Conservation (phyloP, 2,329 filamentous ascomycete species). For the Periconia sp. region DNA sequence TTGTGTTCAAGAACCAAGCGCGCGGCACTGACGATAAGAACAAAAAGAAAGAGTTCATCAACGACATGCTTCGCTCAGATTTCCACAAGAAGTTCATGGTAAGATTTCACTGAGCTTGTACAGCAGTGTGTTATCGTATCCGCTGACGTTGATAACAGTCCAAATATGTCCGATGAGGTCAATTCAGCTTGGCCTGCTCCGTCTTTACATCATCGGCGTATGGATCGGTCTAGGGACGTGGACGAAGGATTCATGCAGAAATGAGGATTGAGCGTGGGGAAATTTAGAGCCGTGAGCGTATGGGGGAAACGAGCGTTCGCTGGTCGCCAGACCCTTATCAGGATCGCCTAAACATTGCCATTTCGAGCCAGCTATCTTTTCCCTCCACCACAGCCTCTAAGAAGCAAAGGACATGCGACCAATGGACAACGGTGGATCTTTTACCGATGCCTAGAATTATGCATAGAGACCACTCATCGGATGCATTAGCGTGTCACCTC, state of each 20-base stretch:
- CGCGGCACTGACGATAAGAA: constrained; percentile 89
- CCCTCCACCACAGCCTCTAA: constrained; percentile 10
- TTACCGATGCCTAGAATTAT: background rate
- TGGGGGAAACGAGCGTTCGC: constrained; percentile 15
- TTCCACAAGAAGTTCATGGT: constrained; percentile 98
- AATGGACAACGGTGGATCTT: background rate
- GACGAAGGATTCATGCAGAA: background rate
- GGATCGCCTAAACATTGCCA: constrained; percentile 32
- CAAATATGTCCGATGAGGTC: constrained; percentile 5
- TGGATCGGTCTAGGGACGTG: background rate
- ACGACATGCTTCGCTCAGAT: constrained; percentile 89
- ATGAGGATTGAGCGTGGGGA: constrained; percentile 18
- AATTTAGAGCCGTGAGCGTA: constrained; percentile 22
- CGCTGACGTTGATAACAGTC: background rate
- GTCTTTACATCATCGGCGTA: constrained; percentile 26
- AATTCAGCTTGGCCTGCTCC: constrained; percentile 1
- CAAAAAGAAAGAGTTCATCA: constrained; percentile 95
- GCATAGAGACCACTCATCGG: background rate
- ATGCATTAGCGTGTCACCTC: background rate
- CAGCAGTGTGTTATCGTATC: background rate
- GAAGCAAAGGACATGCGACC: background rate
- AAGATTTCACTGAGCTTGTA: constrained; percentile 19
- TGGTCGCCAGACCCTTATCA: constrained; percentile 33
- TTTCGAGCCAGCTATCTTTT: constrained; percentile 25
- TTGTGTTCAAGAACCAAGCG: constrained; percentile 98